These are phyloP conservation scores for Hypomyces perniciosus DNA, from an alignment of 2,329 filamentous ascomycete genomes.

Conservation along the genomic window DNA sequence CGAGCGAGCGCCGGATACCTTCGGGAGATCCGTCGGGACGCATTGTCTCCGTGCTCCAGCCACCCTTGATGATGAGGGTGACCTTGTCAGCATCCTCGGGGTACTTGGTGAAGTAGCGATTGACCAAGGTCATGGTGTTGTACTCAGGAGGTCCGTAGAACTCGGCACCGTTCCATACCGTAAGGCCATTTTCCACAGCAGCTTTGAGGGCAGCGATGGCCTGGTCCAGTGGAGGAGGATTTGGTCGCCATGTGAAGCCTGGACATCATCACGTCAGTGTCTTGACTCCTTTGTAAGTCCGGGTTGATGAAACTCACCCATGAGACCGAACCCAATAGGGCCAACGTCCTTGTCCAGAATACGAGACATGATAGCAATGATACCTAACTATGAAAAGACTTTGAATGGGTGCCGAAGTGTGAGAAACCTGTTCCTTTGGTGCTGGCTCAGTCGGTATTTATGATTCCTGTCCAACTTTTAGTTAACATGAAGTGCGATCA, in stretches of 20 bases:
- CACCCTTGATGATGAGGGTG: slow-evolving; percentile 58
- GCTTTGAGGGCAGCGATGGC: slow-evolving; percentile 51
- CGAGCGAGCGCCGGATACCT: slow-evolving; percentile 50
- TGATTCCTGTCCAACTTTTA: not conserved
- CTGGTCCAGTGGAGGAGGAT: slow-evolving; percentile 38
- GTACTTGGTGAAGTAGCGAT: slow-evolving; percentile 57
- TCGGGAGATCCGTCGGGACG: slow-evolving; percentile 46
- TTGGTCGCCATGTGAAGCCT: slow-evolving; percentile 40
- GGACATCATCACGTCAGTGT: not conserved
- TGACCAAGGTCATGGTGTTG: slow-evolving; percentile 54
- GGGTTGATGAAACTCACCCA: slow-evolving; percentile 35
- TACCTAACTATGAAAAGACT: not conserved
- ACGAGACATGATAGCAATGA: slow-evolving; percentile 11
- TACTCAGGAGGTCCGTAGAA: slow-evolving; percentile 56
- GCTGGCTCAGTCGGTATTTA: not conserved
- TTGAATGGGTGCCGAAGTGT: not conserved
- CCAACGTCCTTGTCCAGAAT: slow-evolving; percentile 41
- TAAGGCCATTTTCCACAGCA: slow-evolving; percentile 39
- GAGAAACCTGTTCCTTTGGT: not conserved
- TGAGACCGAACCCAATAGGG: slow-evolving; percentile 47
- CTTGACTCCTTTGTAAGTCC: not conserved
- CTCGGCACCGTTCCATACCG: slow-evolving; percentile 58
- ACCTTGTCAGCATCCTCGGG: slow-evolving; percentile 59
- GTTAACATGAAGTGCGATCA: no score
- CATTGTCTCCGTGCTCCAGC: slow-evolving; percentile 26